Base-by-base conservation (phyloP, 345 rosid genomes). In the Rubroshorea leprosula region DNA sequence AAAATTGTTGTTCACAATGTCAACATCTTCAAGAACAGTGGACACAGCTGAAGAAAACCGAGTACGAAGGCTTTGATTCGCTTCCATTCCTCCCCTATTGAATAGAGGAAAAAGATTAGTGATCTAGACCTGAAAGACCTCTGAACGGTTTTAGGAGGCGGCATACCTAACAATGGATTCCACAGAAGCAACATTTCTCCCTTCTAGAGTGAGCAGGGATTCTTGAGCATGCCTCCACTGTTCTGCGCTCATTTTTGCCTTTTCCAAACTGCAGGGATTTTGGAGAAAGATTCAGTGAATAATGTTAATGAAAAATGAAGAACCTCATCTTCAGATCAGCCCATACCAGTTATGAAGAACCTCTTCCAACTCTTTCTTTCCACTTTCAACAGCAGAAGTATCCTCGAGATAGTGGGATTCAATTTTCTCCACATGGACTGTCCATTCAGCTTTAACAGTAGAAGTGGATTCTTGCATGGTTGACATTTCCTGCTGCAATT, bases 201-300 rank as follows among this genome's bases (percentile, higher is more conserved):
- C 77, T 71, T 94, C 99, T 63, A 87, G 75, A 64, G 73, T 67
- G 58, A 87, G 78, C 76, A 94, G 70, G 64, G 96, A 90, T 65
- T 83, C 95, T 73, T 84, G 92, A 63, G 96, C 96, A 61, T 82
- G 75, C 67, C 68, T 79, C 99, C 99, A 94, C 54, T 87, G 97
- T 25, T 80, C 80, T 45, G 83, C 78, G 20, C 93, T 94, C 83
- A 79, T 72, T 72, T 77, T 76, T 22, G 90, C 81, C 80, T 83
- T 90, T 62, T 67, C 73, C 82, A 83, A 68, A 67, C 99, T 94
- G 87, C 53, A 50, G 26, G 23, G 12, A 23, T 10, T 50, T 61
- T 23, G 23, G 17, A 51, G 45, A 8, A 50, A 69, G 51, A 55
- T 68, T 74, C 58, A 68, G 63, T 14, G 50, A 25, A 51, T 57